Base-by-base conservation (phyloP, 2,329 filamentous ascomycete species). In the Colletotrichum destructivum region DNA sequence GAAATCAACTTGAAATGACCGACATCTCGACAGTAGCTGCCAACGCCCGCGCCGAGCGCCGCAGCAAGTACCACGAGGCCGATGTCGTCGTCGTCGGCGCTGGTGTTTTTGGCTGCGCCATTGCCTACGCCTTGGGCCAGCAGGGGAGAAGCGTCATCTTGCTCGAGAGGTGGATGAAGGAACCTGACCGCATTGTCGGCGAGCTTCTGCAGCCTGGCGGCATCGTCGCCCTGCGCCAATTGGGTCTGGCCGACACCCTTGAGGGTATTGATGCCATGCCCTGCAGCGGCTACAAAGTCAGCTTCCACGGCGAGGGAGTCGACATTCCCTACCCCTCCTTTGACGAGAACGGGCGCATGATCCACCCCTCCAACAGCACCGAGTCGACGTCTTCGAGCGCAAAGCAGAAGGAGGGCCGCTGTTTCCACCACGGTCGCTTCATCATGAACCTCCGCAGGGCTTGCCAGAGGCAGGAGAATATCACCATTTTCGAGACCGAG, bases 371-470 rank as follows among this genome's bases (percentile, higher is more conserved):
- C 35, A 49, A 52, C 38, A 56, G 64, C 59, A 60, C 59, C 57
- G 60, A 42, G 13, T 65, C 69, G 59, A 62, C 73, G 46, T 74
- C 77, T 35, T 74, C 74, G 26, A 61, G 61, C 52, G 77, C 72
- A 49, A 75, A 75, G 55, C 68, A 74, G 65, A 77, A 93, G 2
- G 88, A 94, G 78, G 96, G 96, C 49, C 87, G 93, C 73, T 89
- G 89, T 57, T 99, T 99, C 81, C 96, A 99, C 85, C 96, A 99
- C 83, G 96, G 96, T 57, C 90, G 94, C 76, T 98, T 99, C 83
- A 94, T 99, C 77, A 90, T 88, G 82, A 91, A 94, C 79, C 85
- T 99, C 75, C 90, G 96, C 71, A 88, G 88, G 76, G 92, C 94
- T 35, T 96, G 95, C 69, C 84, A 90, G 78, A 86, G 83, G 21